Conservation (phyloP, 2,329 filamentous ascomycete species). For the Ophiostoma australiae region DNA sequence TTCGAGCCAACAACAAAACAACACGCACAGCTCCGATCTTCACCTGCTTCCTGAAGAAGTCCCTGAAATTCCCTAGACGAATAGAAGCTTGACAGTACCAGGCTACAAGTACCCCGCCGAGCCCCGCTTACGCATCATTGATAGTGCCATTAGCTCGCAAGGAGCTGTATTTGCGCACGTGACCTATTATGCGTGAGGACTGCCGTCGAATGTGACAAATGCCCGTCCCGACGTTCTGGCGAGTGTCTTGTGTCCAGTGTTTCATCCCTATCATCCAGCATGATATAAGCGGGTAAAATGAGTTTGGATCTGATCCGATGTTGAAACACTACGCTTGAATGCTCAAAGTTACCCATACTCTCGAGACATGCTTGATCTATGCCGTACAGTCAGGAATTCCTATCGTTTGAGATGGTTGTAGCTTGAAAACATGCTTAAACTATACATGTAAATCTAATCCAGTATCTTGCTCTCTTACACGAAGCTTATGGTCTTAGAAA, state of each 20-base stretch:
- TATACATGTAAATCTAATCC: too few species aligned
- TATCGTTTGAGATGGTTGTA: too few species aligned
- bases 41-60: constrained; percentile 16
- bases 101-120: constrained; percentile 21
- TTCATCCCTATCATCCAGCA: background rate
- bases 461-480: background rate
- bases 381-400: background rate
- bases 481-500: background rate
- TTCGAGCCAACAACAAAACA: too few species aligned
- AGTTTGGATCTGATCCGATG: background rate
- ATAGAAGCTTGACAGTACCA: background rate
- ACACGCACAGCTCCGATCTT: too few species aligned
- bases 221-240: background rate
- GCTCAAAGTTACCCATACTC: background rate
- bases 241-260: background rate
- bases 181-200: background rate
- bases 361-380: background rate
- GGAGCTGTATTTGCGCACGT: background rate
- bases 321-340: background rate
- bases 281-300: background rate
- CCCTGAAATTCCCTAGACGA: constrained; percentile 5
- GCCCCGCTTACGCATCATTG: constrained; percentile 23
- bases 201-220: background rate
- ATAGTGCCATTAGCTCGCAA: background rate
- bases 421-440: too few species aligned